Base-by-base conservation (phyloP, 2,329 filamentous ascomycete species). In the Rhinocladiella mackenziei region DNA sequence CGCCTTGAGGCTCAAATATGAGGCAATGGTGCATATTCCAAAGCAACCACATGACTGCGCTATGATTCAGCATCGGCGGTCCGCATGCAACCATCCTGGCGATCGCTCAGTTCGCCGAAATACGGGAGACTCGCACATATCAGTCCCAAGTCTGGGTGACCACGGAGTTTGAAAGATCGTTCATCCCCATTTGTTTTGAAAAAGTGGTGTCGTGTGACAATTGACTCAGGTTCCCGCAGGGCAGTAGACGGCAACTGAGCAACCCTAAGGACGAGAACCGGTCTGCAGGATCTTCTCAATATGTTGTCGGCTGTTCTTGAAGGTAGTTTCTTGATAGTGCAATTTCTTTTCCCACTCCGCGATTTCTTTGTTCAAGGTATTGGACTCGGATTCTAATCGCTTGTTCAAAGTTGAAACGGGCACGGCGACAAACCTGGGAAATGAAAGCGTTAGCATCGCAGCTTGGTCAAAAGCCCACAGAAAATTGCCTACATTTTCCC, bases 251-350 rank as follows among this genome's bases (percentile, higher is more conserved):
- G 20, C 8, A 13, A 32, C 18, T 26, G 32, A 22, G 19, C 14
- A 22, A 9, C 11, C 13, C 3, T 26, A 48, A 8, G 39, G 29
- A 3, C 54, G 54, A 38, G 34, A 68, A 14, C 71, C 72, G 39
- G 76, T 68, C 61, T 78, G 78, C 60, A 97, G 76, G 62, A 97
- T 91, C 66, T 89, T 84, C 63, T 95, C 84, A 56, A 97, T 84
- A 61, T 95, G 88, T 56, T 89, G 82, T 57, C 84, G 82, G 67
- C 89, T 95, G 62, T 97, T 98, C 72, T 94, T 89, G 63, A 88
- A 85, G 37, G 92, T 97, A 45, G 88, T 94, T 71, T 97, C 91
- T 32, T 97, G 75, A 62, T 96, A 97, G 58, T 91, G 80, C 58
- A 96, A 73, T 65, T 87, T 89, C 76, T 97, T 94, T 56, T 86